Evolutionary conservation across 2,329 filamentous ascomycete genomes (phyloP).

Genomic region (Anisogramma anomala): DNA sequence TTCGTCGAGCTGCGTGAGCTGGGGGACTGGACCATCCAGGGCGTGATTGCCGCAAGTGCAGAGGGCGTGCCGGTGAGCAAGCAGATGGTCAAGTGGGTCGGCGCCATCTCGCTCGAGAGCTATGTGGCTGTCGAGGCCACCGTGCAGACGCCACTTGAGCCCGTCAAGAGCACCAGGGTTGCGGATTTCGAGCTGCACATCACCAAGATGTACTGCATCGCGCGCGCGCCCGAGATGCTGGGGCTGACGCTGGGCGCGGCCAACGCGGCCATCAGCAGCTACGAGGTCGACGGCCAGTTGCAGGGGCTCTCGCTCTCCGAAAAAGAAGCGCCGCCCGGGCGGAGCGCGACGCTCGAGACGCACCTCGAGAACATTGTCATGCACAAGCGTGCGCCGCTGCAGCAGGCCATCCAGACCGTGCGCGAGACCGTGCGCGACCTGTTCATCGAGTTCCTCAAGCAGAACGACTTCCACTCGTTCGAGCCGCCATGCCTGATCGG

Average conservation of each 20-base stretch:
- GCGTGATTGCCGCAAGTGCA: slow-evolving; percentile 56
- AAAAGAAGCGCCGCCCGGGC: slow-evolving; percentile 26
- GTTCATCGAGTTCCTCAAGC: slow-evolving; percentile 52
- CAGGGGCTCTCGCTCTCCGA: slow-evolving; percentile 29
- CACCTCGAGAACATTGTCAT: slow-evolving; percentile 86
- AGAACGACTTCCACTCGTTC: slow-evolving; percentile 67
- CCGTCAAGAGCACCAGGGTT: slow-evolving; percentile 78
- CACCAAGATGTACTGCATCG: slow-evolving; percentile 69
- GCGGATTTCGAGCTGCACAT: slow-evolving; percentile 78
- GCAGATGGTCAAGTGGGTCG: slow-evolving; percentile 92
- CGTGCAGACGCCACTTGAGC: slow-evolving; percentile 72
- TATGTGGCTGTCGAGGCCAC: slow-evolving; percentile 71
- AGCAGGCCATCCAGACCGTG: slow-evolving; percentile 58
- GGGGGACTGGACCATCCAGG: slow-evolving; percentile 68
- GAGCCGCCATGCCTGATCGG: slow-evolving; percentile 84
- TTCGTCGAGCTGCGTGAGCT: slow-evolving; percentile 79
- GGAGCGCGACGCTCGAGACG: slow-evolving; percentile 70
- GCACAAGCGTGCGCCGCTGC: slow-evolving; percentile 82
- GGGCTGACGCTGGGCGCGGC: slow-evolving; percentile 46
- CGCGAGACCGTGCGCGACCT: slow-evolving; percentile 26
- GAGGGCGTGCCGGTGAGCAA: slow-evolving; percentile 56
- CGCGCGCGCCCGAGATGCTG: slow-evolving; percentile 46
- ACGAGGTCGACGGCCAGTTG: slow-evolving; percentile 42
- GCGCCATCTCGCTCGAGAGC: slow-evolving; percentile 63
- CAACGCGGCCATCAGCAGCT: slow-evolving; percentile 43